phyloP scores from a whole-genome alignment of 1,139 yeast genomes.

The Taphrina confusa region DNA sequence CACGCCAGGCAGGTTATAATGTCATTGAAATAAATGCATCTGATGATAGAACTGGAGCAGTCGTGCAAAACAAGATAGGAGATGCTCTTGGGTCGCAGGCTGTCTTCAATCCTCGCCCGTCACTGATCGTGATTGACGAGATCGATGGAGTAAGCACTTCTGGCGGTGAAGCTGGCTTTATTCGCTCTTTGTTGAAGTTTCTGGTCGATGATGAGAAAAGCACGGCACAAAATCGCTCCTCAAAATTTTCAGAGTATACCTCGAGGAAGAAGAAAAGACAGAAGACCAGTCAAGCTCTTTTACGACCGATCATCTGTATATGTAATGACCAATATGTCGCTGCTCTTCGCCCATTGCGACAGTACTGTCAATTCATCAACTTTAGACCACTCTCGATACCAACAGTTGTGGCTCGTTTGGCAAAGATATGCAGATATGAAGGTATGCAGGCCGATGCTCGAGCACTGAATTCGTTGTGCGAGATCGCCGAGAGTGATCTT shows the following conservation, averaged over 20 bases:
- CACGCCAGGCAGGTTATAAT: constrained; percentile 77
- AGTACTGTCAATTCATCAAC: constrained; percentile 67
- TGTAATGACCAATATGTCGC: constrained; percentile 83
- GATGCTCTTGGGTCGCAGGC: constrained; percentile 70
- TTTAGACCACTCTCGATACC: constrained; percentile 63
- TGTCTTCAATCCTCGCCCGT: constrained; percentile 62
- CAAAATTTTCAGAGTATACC: background rate
- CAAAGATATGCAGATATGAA: constrained; percentile 56
- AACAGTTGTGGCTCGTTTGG: constrained; percentile 54
- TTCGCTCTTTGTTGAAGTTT: constrained; percentile 65
- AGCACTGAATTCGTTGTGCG: constrained; percentile 60
- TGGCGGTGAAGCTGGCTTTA: constrained; percentile 56
- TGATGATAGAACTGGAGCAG: constrained; percentile 68
- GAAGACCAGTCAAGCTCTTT: constrained; percentile 51
- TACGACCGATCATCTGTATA: constrained; percentile 85
- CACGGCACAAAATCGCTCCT: constrained; percentile 27
- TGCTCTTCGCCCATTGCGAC: constrained; percentile 71
- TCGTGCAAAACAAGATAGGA: constrained; percentile 61
- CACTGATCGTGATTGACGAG: constrained; percentile 83
- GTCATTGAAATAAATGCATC: constrained; percentile 88
- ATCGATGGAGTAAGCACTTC: constrained; percentile 64
- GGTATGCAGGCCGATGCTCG: constrained; percentile 48
- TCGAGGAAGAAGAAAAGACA: constrained; percentile 43
- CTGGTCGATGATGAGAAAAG: constrained; percentile 62
- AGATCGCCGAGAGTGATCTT: constrained; percentile 76